Conservation (phyloP, 306 rosid genomes). For the Heteromeles arbutifolia region DNA sequence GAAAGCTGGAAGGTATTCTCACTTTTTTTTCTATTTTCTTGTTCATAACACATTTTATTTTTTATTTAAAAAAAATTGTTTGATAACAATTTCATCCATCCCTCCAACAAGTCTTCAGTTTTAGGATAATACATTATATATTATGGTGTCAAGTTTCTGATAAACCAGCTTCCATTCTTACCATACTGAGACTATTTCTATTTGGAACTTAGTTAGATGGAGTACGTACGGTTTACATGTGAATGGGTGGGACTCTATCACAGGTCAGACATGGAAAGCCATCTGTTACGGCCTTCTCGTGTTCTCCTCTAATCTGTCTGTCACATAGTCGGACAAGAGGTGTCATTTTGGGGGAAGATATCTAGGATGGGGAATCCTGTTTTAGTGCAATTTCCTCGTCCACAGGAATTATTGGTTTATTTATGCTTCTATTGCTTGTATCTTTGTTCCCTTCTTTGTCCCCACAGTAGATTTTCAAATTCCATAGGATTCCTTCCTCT, state of each 20-base stretch:
- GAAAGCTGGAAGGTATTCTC: constrained; percentile 85
- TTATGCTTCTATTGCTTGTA: background rate
- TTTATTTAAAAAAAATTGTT: background rate
- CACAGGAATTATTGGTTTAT: background rate
- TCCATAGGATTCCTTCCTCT: too few relatives aligned
- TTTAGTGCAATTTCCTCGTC: background rate
- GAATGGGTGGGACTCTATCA: too few relatives aligned
- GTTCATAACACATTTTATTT: background rate
- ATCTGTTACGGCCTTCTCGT: background rate
- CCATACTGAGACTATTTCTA: background rate
- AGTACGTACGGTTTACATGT: background rate
- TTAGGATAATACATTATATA: background rate
- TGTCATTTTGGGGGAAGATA: background rate
- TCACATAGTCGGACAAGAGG: background rate
- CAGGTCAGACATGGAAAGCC: background rate
- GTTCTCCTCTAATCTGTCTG: background rate
- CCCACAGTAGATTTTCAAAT: too few relatives aligned
- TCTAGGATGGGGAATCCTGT: background rate
- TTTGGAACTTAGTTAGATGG: background rate
- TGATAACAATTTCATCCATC: background rate
- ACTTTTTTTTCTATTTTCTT: background rate
- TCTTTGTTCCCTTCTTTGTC: background rate
- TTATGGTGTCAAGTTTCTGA: background rate
- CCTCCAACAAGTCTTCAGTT: background rate
- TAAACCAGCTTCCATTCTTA: background rate